These are phyloP conservation scores for Fraxinus albicans DNA, from an alignment of 305 asterid species.

Conservation along the genomic window DNA sequence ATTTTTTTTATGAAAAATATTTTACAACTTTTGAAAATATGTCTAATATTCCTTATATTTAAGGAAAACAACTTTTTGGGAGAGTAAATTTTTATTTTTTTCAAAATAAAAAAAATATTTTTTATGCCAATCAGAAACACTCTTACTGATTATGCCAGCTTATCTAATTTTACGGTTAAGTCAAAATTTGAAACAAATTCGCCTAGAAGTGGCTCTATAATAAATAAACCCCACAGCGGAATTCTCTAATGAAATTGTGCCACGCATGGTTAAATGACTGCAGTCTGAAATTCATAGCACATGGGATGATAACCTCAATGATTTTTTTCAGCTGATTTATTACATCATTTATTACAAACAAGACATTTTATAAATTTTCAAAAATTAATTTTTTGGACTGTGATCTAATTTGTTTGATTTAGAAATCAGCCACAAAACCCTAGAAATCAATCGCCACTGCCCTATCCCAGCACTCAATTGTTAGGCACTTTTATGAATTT, in stretches of 20 bases:
- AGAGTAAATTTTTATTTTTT: too few species aligned
- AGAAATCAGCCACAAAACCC: slow-evolving; percentile 30
- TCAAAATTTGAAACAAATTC: neutral
- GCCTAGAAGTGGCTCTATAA: neutral
- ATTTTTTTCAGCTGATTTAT: neutral
- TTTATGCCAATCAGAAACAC: too few species aligned
- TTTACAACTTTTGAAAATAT: too few species aligned
- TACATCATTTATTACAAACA: neutral
- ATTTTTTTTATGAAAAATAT: too few species aligned
- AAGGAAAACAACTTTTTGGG: too few species aligned
- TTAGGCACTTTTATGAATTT: slow-evolving; percentile 21
- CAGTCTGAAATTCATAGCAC: slow-evolving; percentile 2
- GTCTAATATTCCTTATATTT: too few species aligned
- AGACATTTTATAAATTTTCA: neutral
- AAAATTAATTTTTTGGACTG: slow-evolving; percentile 2
- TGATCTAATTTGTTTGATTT: slow-evolving; percentile 37
- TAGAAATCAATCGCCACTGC: slow-evolving; percentile 29
- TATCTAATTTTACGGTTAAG: neutral
- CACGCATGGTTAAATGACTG: neutral
- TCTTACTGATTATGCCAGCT: too few species aligned
- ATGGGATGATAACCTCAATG: neutral
- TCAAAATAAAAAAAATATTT: too few species aligned
- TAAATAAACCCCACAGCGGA: neutral
- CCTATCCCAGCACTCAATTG: slow-evolving; percentile 21
- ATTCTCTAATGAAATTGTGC: neutral